Evolutionary conservation across 2,329 filamentous ascomycete species (phyloP), one percentile per base, ranked within the genome.

Genomic region (Cyanodermella asteris): DNA sequence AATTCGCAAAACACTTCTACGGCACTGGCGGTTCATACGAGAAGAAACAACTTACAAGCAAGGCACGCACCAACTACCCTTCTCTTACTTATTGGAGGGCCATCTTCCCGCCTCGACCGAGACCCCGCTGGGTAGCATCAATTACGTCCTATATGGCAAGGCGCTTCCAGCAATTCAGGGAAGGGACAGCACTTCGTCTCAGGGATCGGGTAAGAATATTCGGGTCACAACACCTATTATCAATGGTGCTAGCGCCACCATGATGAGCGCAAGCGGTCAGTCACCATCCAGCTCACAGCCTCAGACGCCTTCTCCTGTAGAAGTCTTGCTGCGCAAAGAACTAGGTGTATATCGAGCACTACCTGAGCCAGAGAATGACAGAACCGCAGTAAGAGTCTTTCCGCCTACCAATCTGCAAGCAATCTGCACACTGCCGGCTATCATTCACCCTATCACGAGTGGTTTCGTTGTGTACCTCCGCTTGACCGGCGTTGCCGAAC

Each of bases 331-430:
- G n/a, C n/a, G n/a, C n/a, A n/a, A n/a, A n/a, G n/a, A n/a, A n/a
- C 56, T 94, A 22, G 59, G 70, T 28, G 63, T 94, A 36, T 72
- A 72, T 52, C 76, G 84, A 32, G 75, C 81, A 17, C 65, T 94
- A 14, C 61, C 73, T 26, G 26, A 24, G 19, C 67, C 77, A 3
- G 75, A 80, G 24, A 60, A 64, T 26, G 80, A 90, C 32, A 84
- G 90, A 50, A 72, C 82, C 50, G 90, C 77, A 10, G 71, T 91
- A 33, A 78, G 84, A 41, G 76, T 94, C 42, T 97, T 97, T 51
- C 87, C 84, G 23, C 84, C 87, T 0, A 97, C 87, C 36, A 87
- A 91, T 51, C 72, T 97, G 40, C 82, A 78, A 36, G 76, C 80
- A 30, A 72, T 71, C 41, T 74, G 87, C 33, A 71, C 78, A 39